Evolutionary conservation across 495 filamentous ascomycete genomes (phyloP).

Genomic region (Hapsidospora chrysogenum): DNA sequence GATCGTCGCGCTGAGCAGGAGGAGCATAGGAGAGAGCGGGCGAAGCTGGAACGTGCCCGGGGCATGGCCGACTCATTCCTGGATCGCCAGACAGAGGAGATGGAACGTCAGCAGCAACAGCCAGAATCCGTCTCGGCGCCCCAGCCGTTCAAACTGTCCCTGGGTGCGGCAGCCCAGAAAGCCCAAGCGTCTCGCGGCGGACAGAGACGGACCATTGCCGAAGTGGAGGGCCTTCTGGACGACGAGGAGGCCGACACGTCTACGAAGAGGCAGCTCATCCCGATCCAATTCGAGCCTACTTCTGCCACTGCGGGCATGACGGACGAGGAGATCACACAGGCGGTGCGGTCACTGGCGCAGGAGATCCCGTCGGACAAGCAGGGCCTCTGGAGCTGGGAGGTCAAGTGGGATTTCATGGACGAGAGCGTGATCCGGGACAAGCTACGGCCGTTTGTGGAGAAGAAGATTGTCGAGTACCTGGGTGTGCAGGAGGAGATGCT

Average conservation of each 20-base stretch:
- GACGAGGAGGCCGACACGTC: constrained; percentile 73
- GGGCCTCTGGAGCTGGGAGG: constrained; percentile 77
- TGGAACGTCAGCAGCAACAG: constrained; percentile 48
- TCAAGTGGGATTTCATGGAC: constrained; percentile 92
- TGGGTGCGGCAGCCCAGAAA: constrained; percentile 73
- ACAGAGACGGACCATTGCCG: constrained; percentile 65
- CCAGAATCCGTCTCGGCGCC: constrained; percentile 38
- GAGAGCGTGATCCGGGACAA: constrained; percentile 70
- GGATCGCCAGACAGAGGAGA: constrained; percentile 70
- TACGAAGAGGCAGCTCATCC: constrained; percentile 65
- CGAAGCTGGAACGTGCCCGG: constrained; percentile 60
- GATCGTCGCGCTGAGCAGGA: constrained; percentile 66
- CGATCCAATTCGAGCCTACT: constrained; percentile 75
- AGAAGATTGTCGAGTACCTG: constrained; percentile 92
- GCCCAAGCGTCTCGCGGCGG: constrained; percentile 53
- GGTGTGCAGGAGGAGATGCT: constrained; percentile 94
- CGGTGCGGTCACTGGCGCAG: constrained; percentile 60
- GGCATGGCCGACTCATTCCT: constrained; percentile 91
- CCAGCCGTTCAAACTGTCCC: constrained; percentile 82
- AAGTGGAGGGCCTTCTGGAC: constrained; percentile 85
- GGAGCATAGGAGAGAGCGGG: constrained; percentile 49
- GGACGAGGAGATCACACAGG: constrained; percentile 70
- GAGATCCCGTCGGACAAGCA: constrained; percentile 82
- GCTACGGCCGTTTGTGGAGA: constrained; percentile 87
- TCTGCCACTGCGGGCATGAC: constrained; percentile 52